These are phyloP conservation scores for Termitomyces sp. DNA, from an alignment of 768 basidiomycete species.

Conservation along the genomic window DNA sequence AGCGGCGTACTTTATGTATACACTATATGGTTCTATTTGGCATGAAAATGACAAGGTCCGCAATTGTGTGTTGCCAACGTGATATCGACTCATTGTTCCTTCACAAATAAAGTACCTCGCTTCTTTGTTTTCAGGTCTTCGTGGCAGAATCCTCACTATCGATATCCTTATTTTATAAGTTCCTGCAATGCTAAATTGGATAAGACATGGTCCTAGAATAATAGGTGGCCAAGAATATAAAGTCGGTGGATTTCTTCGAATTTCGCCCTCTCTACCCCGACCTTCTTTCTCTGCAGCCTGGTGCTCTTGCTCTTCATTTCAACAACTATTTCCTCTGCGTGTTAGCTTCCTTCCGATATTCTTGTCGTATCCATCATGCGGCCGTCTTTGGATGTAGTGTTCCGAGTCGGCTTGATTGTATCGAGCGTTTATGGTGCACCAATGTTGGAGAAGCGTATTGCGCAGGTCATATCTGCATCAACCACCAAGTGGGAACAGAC, in stretches of 20 bases:
- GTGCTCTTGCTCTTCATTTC: conserved; percentile 19
- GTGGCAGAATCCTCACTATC: not conserved
- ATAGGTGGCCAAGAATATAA: not conserved
- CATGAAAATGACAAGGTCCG: not conserved
- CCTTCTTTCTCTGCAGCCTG: conserved; percentile 19
- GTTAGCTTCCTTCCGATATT: conserved; percentile 5
- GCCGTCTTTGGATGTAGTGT: conserved; percentile 17
- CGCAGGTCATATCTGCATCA: conserved; percentile 34
- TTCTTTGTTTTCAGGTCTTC: not conserved
- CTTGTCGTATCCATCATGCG: conserved; percentile 22
- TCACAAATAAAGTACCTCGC: too few species aligned
- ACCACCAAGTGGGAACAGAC: conserved; percentile 40
- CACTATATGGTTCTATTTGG: too few species aligned
- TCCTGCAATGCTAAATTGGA: not conserved
- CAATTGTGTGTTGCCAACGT: not conserved
- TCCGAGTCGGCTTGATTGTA: conserved; percentile 24
- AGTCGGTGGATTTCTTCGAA: not conserved
- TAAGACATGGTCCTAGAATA: not conserved
- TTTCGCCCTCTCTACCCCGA: not conserved
- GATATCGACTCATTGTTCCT: not conserved
- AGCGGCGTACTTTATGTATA: too few species aligned
- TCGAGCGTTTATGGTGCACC: conserved; percentile 29
- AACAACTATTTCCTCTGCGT: conserved; percentile 2
- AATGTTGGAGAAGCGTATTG: conserved; percentile 37
- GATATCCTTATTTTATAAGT: not conserved